Evolutionary conservation across 306 rosid genomes (phyloP).

Genomic region (Urtica urens): DNA sequence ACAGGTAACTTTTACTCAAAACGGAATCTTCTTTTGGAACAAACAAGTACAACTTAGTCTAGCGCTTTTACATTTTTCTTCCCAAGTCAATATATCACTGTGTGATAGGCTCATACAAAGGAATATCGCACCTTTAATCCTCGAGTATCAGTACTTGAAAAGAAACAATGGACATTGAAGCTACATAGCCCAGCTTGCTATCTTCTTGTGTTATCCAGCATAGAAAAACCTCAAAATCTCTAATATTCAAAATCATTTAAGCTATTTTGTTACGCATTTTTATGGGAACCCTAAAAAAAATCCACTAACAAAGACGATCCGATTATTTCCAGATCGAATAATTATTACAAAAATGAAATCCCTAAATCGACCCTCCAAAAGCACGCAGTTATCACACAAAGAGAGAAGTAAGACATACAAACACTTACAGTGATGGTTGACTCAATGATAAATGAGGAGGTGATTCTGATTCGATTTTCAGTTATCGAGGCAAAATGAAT

Average conservation of each 20-base stretch:
- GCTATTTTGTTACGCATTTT: not conserved
- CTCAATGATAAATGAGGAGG: slow-evolving; percentile 11
- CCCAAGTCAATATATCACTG: no score
- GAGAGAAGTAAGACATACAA: not conserved
- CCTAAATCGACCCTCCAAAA: not conserved
- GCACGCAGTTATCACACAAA: not conserved
- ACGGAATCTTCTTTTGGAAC: no score
- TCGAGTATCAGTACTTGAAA: no score
- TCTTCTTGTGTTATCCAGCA: not conserved
- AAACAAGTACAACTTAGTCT: no score
- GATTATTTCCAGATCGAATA: no score
- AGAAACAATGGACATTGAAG: no score
- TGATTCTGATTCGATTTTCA: not conserved
- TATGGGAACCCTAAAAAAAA: not conserved
- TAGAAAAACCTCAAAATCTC: not conserved
- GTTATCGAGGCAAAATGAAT: not conserved
- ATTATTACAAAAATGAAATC: not conserved
- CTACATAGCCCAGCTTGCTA: not conserved
- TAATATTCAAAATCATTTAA: not conserved
- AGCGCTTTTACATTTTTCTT: no score
- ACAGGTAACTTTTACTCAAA: no score
- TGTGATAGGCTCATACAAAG: no score
- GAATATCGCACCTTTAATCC: no score
- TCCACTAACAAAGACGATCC: slow-evolving; percentile 1
- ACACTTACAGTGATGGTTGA: slow-evolving; percentile 5